Base-by-base conservation (phyloP, 768 basidiomycete species). In the Rhizopogon sp. region DNA sequence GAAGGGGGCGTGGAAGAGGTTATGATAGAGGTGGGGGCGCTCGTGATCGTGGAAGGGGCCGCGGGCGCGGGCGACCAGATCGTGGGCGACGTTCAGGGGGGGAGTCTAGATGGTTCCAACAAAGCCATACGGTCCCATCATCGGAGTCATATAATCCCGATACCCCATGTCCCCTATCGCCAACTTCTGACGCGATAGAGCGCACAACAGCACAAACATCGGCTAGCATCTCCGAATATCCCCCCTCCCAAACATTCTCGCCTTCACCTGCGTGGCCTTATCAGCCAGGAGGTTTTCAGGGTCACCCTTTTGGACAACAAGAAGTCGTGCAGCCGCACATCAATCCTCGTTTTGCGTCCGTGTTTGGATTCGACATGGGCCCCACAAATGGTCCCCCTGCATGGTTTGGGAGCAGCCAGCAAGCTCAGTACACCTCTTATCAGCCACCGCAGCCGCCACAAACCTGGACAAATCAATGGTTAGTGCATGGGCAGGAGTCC, bases 271-370 rank as follows among this genome's bases (percentile, higher is more conserved):
- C 17, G 6, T 68, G 64, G 68, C n/a, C 52, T 31, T 58, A 56
- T 54, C 58, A 58, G 2, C 52, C 20, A 35, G 31, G 37, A 3
- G 31, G 29, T 11, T 45, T 35, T 35, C 59, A 62, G 53, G 56
- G 16, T 50, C 55, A 57, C 9, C 31, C 62, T 6, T 54, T 60
- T 49, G 53, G 54, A 52, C 66, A 64, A 22, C 69, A 64, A 44
- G 58, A 63, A 31, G 64, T 75, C 64, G 74, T 90, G n/a, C 87
- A 90, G 59, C 90, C 90, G 6, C 90, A 92, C 63, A 91, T 92
- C 56, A 91, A 92, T 61, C 90, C 90, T 8, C 79, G 84, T 10
- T 91, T 92, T 68, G 87, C 88, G 13, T 79, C 81, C 33, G 72
- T 72, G 29, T 87, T 89, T 58, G 86, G 83, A 25, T 66, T 84